Conservation (phyloP, 148 eudicot genomes). For the Nepenthes gracilis region DNA sequence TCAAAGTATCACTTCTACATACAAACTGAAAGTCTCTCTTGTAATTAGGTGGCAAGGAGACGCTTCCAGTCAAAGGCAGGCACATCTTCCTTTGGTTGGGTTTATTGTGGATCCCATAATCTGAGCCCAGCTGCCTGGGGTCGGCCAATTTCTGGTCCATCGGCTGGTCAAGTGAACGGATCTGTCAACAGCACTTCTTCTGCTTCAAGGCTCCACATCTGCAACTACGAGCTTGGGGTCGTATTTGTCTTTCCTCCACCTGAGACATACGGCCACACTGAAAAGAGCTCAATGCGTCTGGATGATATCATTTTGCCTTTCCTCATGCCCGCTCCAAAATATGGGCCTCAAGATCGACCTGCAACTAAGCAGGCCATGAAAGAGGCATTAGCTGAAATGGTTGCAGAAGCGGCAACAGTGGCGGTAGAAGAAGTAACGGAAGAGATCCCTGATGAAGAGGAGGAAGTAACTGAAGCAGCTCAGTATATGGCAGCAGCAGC, state of each 20-base stretch:
- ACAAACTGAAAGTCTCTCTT: neutral
- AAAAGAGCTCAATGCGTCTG: slow-evolving; percentile 17
- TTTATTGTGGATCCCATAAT: slow-evolving; percentile 82
- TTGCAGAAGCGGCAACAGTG: slow-evolving; percentile 13
- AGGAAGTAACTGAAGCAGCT: slow-evolving; percentile 26
- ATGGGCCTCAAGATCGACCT: slow-evolving; percentile 29
- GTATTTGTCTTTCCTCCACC: slow-evolving; percentile 68
- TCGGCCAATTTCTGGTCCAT: slow-evolving; percentile 29
- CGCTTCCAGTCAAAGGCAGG: slow-evolving; percentile 50
- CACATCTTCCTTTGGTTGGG: slow-evolving; percentile 70
- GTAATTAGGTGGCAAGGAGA: slow-evolving; percentile 71
- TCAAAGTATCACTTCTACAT: too few species aligned
- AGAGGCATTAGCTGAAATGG: slow-evolving; percentile 47
- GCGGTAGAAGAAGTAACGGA: slow-evolving; percentile 25
- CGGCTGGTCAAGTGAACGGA: slow-evolving; percentile 7
- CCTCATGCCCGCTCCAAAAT: slow-evolving; percentile 81
- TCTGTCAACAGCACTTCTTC: slow-evolving; percentile 22
- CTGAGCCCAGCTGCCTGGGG: slow-evolving; percentile 99
- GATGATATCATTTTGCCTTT: slow-evolving; percentile 69
- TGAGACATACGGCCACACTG: slow-evolving; percentile 2
- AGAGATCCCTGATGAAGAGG: slow-evolving; percentile 53
- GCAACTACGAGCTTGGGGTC: slow-evolving; percentile 85
- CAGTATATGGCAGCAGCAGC: slow-evolving; percentile 7
- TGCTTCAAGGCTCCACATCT: slow-evolving; percentile 55
- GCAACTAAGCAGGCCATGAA: slow-evolving; percentile 54